Conservation (phyloP, 768 basidiomycete species). For the Omphalotus guepiniiformis region DNA sequence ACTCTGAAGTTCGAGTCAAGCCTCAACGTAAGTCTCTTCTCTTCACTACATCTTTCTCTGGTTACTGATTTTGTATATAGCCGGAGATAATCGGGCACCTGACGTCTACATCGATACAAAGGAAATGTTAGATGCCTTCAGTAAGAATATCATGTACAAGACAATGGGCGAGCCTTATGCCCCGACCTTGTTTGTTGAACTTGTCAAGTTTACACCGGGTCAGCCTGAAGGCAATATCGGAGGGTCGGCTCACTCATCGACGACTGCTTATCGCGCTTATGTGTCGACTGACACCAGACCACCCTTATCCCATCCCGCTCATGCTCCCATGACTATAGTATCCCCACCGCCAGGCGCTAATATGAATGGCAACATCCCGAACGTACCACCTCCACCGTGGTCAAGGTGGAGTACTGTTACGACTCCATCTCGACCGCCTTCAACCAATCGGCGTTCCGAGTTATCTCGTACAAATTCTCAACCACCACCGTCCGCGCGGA, state of each 20-base stretch:
- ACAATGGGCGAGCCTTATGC: constrained; percentile 59
- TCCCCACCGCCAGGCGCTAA: not conserved
- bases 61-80: constrained; percentile 15
- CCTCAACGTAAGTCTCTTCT: constrained; percentile 45
- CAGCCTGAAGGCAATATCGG: constrained; percentile 37
- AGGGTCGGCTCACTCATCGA: constrained; percentile 20
- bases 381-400: constrained; percentile 38
- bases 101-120: constrained; percentile 69
- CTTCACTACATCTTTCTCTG: not conserved
- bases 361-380: constrained; percentile 14
- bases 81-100: constrained; percentile 39
- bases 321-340: constrained; percentile 10
- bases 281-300: constrained; percentile 14
- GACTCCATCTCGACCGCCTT: constrained; percentile 39
- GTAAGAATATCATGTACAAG: constrained; percentile 68
- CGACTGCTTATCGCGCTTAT: constrained; percentile 12
- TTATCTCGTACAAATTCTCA: constrained; percentile 30
- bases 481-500: constrained; percentile 32
- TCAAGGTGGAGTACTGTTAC: constrained; percentile 45
- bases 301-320: constrained; percentile 12
- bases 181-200: constrained; percentile 71
- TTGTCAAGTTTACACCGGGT: constrained; percentile 58
- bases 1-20: constrained; percentile 73
- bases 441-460: constrained; percentile 37
- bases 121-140: constrained; percentile 70